Conservation (phyloP, 2,329 filamentous ascomycete genomes). For the Amauroascus niger region DNA sequence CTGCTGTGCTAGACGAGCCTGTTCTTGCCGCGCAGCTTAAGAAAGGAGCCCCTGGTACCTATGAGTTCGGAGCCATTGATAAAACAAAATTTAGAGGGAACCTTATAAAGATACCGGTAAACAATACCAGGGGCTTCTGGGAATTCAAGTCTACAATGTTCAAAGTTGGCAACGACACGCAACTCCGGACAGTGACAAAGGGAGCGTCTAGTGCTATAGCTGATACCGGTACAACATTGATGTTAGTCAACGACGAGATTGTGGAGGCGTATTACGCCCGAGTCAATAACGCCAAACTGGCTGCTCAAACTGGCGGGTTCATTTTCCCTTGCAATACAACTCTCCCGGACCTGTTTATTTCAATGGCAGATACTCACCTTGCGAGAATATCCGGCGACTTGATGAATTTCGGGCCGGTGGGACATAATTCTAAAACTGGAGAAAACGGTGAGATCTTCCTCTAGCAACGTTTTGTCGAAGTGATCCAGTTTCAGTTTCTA, state of each 20-base stretch:
- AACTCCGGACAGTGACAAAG: slow-evolving; percentile 16
- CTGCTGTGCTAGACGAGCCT: slow-evolving; percentile 50
- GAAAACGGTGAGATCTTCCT: slow-evolving; percentile 28
- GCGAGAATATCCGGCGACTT: slow-evolving; percentile 47
- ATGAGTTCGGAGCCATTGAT: slow-evolving; percentile 67
- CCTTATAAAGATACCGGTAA: slow-evolving; percentile 53
- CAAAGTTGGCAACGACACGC: slow-evolving; percentile 39
- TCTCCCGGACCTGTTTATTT: slow-evolving; percentile 48
- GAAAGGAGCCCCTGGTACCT: slow-evolving; percentile 51
- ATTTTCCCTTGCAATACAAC: slow-evolving; percentile 49
- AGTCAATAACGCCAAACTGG: slow-evolving; percentile 44
- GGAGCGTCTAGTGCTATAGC: slow-evolving; percentile 43
- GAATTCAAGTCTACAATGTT: slow-evolving; percentile 52
- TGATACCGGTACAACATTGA: slow-evolving; percentile 60
- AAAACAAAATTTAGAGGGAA: slow-evolving; percentile 51
- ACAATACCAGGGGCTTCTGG: slow-evolving; percentile 59
- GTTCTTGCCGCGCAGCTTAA: slow-evolving; percentile 63
- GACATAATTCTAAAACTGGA: slow-evolving; percentile 36
- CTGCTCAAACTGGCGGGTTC: slow-evolving; percentile 40
- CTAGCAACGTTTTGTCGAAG: not conserved
- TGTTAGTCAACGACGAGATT: slow-evolving; percentile 51
- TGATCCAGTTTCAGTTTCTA: not conserved
- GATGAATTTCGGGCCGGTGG: slow-evolving; percentile 47
- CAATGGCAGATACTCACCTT: slow-evolving; percentile 42
- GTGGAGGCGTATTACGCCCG: slow-evolving; percentile 51